phyloP scores from a whole-genome alignment of 2,329 filamentous ascomycete species.

The Trichoderma sp. region DNA sequence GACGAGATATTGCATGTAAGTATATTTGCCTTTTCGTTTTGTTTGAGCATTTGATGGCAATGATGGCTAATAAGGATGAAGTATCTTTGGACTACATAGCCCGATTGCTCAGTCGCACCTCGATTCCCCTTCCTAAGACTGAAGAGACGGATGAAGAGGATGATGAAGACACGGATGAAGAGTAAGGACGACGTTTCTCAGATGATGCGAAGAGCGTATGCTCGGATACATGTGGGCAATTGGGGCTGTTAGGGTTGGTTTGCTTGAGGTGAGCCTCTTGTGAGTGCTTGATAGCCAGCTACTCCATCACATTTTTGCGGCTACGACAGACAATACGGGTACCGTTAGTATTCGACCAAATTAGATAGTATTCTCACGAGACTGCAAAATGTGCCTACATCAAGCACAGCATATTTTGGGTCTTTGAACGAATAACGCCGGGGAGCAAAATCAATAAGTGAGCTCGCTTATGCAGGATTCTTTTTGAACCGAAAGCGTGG shows the following conservation, averaged over 20 bases:
- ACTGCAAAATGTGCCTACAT: too few relatives aligned
- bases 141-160: too few relatives aligned
- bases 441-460: not conserved
- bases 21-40: not conserved
- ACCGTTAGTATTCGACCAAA: not conserved
- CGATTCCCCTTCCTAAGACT: too few relatives aligned
- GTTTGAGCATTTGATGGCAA: not conserved
- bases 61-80: not conserved
- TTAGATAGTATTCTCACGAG: too few relatives aligned
- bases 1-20: not conserved
- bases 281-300: too few relatives aligned
- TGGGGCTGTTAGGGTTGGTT: not conserved
- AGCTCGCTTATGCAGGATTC: too few relatives aligned
- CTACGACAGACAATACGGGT: not conserved
- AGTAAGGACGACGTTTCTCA: not conserved
- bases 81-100: too few relatives aligned
- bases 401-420: too few relatives aligned
- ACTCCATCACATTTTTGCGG: not conserved
- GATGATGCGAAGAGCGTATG: not conserved
- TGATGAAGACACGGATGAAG: too few relatives aligned
- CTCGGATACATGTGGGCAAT: not conserved
- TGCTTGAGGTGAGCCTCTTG: not conserved
- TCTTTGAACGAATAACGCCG: not conserved
- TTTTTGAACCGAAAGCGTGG: too few relatives aligned
- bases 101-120: too few relatives aligned